Evolutionary conservation across 176 grass and related monocot species (phyloP).

Genomic region (Areca catechu): DNA sequence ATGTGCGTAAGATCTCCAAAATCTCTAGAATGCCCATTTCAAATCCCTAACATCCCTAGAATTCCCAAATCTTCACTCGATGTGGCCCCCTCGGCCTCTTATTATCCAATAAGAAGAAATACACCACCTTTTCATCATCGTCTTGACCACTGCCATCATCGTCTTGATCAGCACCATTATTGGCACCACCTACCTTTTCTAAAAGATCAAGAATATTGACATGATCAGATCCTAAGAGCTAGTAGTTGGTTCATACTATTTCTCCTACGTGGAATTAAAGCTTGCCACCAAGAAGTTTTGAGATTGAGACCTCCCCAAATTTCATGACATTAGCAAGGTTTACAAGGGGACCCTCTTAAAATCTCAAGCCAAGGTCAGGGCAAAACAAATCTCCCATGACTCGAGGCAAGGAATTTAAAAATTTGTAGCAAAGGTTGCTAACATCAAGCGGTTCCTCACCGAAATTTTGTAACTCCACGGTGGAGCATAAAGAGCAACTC

Average conservation of each 20-base stretch:
- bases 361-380: neutral
- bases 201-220: slow-evolving; percentile 2
- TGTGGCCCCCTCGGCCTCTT: too few relatives aligned
- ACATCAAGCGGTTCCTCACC: too few relatives aligned
- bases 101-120: neutral
- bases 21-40: too few relatives aligned
- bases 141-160: neutral
- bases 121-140: neutral
- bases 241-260: slow-evolving; percentile 5
- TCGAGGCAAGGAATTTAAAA: too few relatives aligned
- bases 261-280: slow-evolving; percentile 10
- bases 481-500: too few relatives aligned
- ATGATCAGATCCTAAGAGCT: neutral
- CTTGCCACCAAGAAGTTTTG: slow-evolving; percentile 2
- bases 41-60: too few relatives aligned
- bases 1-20: too few relatives aligned
- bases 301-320: neutral
- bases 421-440: too few relatives aligned
- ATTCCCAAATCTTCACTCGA: too few relatives aligned
- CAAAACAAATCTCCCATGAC: neutral
- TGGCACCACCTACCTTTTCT: neutral
- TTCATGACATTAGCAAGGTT: slow-evolving; percentile 8
- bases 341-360: neutral
- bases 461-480: too few relatives aligned
- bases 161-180: neutral